Conservation (phyloP, 2,329 filamentous ascomycete genomes). For the Phialocephala subalpina region DNA sequence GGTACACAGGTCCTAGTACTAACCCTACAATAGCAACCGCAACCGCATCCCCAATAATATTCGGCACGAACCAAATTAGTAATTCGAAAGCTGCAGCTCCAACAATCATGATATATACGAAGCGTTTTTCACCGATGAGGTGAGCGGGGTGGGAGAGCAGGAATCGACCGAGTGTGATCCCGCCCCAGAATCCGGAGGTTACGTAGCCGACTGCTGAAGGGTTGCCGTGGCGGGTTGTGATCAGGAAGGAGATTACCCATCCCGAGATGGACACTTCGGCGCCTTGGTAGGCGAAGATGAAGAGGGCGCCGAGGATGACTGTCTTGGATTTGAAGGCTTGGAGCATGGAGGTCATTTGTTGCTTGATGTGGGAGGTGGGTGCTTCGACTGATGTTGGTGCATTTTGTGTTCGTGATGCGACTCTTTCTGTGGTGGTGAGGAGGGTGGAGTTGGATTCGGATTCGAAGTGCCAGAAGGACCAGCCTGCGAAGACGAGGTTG, state of each 20-base stretch:
- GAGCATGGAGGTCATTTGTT: conserved; percentile 49
- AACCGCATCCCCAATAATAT: conserved; percentile 74
- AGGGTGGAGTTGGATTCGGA: conserved; percentile 58
- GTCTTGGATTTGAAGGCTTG: conserved; percentile 56
- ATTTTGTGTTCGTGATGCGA: conserved; percentile 44
- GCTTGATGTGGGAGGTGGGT: conserved; percentile 41
- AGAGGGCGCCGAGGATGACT: conserved; percentile 78
- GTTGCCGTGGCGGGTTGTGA: conserved; percentile 73
- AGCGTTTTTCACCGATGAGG: conserved; percentile 73
- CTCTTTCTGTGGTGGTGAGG: conserved; percentile 51
- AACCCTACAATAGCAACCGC: conserved; percentile 75
- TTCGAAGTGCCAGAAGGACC: conserved; percentile 76
- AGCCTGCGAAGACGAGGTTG: conserved; percentile 66
- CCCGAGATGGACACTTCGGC: conserved; percentile 85
- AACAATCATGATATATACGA: conserved; percentile 68
- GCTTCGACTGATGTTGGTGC: conserved; percentile 17
- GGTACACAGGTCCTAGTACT: conserved; percentile 81
- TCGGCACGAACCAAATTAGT: conserved; percentile 81
- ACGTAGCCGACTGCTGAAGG: conserved; percentile 81
- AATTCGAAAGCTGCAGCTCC: conserved; percentile 74
- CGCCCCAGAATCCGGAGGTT: conserved; percentile 74
- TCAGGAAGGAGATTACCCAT: conserved; percentile 88
- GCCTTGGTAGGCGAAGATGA: conserved; percentile 88
- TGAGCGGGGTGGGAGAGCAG: conserved; percentile 71
- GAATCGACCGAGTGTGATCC: conserved; percentile 81